Evolutionary conservation across 176 grass and related monocot species (phyloP), one percentile per base, ranked within the genome.

Genomic region (Ananas comosus): DNA sequence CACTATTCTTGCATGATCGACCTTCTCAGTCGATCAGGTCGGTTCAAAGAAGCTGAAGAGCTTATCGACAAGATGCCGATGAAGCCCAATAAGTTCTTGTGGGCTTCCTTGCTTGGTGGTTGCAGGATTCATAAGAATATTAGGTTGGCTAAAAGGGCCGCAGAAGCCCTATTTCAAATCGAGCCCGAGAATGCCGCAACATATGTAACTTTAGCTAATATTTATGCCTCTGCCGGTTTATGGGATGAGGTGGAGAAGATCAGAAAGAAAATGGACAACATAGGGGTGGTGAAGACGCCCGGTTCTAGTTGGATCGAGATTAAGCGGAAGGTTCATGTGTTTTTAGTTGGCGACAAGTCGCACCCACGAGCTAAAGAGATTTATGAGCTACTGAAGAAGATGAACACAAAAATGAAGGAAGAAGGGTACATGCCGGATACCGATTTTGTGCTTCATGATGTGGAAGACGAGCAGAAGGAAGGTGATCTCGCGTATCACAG

Each of bases 1-100:
- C 93, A 90, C 58, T 92, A 92, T 76, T 88, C 86, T 69, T 97
- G 93, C 3, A 72, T 90, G 49, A 67, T 97, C 33, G 89, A 97
- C 76, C 82, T 97, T 2, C 82, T 90, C 47, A 74, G 93, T 63
- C 83, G 84, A 2, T 91, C 88, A 23, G 86, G 79, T 2, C 76
- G 70, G 48, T 80, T 96, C 51, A 70, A 85, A 33, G 76, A 65
- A 89, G 88, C 88, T 53, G 74, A 86, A 72, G 79, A 85, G 51
- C 79, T 92, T 50, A 90, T 90, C 12, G 53, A 53, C 47, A 83
- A 74, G 18, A 92, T 92, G 84, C 69, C 74, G 1, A 58, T 83
- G 64, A 85, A 89, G 63, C 83, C 86, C 9, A 91, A 85, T 74
- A 92, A 92, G 79, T 92, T 90, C 72, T 67, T 96, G 13, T 96